phyloP scores from a whole-genome alignment of 768 basidiomycete species.

The Lactifluus volemus region DNA sequence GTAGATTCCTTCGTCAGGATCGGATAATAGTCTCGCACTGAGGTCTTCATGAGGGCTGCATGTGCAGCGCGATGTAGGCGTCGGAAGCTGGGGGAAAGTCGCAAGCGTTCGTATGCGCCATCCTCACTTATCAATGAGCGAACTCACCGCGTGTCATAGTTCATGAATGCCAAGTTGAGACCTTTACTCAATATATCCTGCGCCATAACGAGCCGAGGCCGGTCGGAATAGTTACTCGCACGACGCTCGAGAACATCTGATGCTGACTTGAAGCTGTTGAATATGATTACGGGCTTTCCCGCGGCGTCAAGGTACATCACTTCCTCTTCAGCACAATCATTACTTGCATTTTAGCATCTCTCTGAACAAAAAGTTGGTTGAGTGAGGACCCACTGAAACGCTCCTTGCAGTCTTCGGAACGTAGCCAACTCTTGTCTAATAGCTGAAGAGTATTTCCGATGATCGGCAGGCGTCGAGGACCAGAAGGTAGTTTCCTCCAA shows the following conservation, averaged over 20 bases:
- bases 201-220: constrained; percentile 14
- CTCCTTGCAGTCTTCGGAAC: constrained; percentile 1
- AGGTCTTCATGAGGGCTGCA: constrained; percentile 25
- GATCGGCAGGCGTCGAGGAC: constrained; percentile 1
- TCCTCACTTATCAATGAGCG: not conserved
- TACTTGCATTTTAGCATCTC: not conserved
- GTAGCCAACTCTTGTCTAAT: not conserved
- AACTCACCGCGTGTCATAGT: not conserved
- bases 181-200: constrained; percentile 10
- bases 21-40: constrained; percentile 19
- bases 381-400: not conserved
- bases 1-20: constrained; percentile 26
- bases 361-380: no score
- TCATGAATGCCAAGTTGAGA: not conserved
- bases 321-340: not conserved
- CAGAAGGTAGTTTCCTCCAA: constrained; percentile 1
- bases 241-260: constrained; percentile 23
- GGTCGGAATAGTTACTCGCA: constrained; percentile 23
- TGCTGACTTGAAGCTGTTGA: not conserved
- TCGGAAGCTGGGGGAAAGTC: constrained; percentile 23
- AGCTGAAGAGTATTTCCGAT: constrained; percentile 4
- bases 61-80: constrained; percentile 27
- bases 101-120: not conserved
- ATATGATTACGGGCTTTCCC: constrained; percentile 15
- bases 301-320: constrained; percentile 20